These are phyloP conservation scores for Zygoascus bituminiphila DNA, from an alignment of 805 yeast species.

Conservation along the genomic window DNA sequence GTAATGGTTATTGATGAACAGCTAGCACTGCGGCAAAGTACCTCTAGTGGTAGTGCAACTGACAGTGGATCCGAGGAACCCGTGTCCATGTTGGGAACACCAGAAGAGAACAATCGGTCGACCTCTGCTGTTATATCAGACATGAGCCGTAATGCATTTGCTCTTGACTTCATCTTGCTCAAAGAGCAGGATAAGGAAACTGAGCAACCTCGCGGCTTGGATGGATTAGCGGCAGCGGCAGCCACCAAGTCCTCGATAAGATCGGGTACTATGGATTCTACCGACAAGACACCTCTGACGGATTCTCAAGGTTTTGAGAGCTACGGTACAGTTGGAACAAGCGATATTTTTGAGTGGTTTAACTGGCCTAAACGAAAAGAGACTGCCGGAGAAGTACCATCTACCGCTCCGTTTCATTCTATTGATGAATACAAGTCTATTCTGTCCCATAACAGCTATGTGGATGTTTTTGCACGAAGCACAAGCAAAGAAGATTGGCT, in stretches of 20 bases:
- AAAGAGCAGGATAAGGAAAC: not conserved
- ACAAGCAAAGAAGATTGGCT: constrained; percentile 6
- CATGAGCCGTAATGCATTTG: constrained; percentile 24
- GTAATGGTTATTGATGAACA: constrained; percentile 21
- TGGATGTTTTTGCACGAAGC: not conserved
- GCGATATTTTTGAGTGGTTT: constrained; percentile 21
- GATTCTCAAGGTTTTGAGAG: not conserved
- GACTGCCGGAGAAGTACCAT: not conserved
- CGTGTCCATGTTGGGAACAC: not conserved
- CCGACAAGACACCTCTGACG: not conserved
- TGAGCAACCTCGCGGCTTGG: not conserved
- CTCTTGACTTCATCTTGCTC: constrained; percentile 19
- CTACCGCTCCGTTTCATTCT: constrained; percentile 7
- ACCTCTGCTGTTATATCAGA: constrained; percentile 16
- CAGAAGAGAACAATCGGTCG: not conserved
- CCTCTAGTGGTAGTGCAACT: constrained; percentile 4
- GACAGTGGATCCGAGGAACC: not conserved
- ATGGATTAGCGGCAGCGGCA: not conserved
- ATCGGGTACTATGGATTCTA: too few species aligned
- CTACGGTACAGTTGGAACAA: not conserved
- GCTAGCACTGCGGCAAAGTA: constrained; percentile 12
- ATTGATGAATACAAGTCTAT: constrained; percentile 14
- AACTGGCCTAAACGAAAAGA: constrained; percentile 19
- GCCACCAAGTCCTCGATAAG: not conserved
- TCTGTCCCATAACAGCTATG: constrained; percentile 20